phyloP scores from a whole-genome alignment of 2,329 filamentous ascomycete genomes.

The Alternaria novae-zelandiae region DNA sequence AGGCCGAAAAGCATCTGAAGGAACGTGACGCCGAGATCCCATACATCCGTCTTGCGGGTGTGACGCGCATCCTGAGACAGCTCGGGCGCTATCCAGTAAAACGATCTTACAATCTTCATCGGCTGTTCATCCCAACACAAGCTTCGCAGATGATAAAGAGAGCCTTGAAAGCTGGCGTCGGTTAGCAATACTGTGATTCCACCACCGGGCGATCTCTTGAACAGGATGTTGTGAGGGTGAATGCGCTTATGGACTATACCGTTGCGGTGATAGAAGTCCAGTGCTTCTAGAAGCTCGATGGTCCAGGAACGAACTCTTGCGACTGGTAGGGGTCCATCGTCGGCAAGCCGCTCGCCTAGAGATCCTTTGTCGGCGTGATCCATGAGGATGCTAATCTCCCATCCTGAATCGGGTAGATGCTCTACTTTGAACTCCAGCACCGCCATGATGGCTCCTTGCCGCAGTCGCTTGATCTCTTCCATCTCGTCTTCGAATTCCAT shows the following conservation, averaged over 20 bases:
- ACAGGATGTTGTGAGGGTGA: slow-evolving; percentile 78
- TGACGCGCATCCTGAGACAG: slow-evolving; percentile 64
- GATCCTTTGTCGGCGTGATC: slow-evolving; percentile 84
- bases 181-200: slow-evolving; percentile 74
- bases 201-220: slow-evolving; percentile 73
- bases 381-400: slow-evolving; percentile 77
- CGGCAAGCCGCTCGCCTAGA: slow-evolving; percentile 79
- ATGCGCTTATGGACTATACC: slow-evolving; percentile 85
- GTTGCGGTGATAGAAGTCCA: slow-evolving; percentile 85
- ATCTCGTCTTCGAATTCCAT: slow-evolving; percentile 78
- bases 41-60: slow-evolving; percentile 85
- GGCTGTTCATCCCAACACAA: slow-evolving; percentile 59
- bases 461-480: slow-evolving; percentile 74
- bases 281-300: slow-evolving; percentile 85
- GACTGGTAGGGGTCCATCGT: slow-evolving; percentile 75
- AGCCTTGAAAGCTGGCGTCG: slow-evolving; percentile 73
- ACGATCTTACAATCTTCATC: slow-evolving; percentile 70
- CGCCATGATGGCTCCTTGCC: slow-evolving; percentile 78
- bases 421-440: slow-evolving; percentile 82
- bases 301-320: slow-evolving; percentile 86
- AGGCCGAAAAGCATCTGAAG: slow-evolving; percentile 93
- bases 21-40: slow-evolving; percentile 91
- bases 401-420: slow-evolving; percentile 58
- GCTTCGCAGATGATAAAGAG: slow-evolving; percentile 68
- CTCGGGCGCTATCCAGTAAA: slow-evolving; percentile 85